Evolutionary conservation across 495 filamentous ascomycete species (phyloP), one percentile per base, ranked within the genome.

Genomic region (Alectoria sarmentosa): DNA sequence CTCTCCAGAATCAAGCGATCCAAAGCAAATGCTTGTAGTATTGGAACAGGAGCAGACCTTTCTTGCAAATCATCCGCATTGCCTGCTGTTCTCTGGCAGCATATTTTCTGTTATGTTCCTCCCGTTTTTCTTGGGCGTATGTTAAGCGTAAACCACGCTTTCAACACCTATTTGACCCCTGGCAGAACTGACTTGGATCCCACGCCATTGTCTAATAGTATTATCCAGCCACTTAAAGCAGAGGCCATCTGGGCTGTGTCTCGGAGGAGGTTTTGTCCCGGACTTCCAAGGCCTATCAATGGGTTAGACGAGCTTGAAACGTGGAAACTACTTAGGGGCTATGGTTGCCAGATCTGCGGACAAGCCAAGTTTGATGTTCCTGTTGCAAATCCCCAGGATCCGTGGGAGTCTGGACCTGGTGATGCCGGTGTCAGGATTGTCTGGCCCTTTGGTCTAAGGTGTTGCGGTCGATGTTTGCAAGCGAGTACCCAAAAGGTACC

Each of bases 371-470:
- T 60, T 41, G 59, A 58, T 39, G 55, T 19, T 28, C 38, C 39
- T 37, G 41, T 34, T 61, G 11, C 60, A 65, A 54, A 57, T 32
- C 52, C 68, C 13, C 67, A 74, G 7, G 75, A 77, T 58, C 71
- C 76, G 19, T 85, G 76, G 71, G 78, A 80, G 62, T 70, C 74
- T 55, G 82, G 82, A 15, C 84, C 85, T 21, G 83, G 82, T 23
- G 60, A 72, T 37, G 70, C 80, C 46, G 80, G 80, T 11, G 77
- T 85, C 23, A 76, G 78, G 54, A 71, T 78, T 23, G 73, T 90
- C 30, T 92, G 88, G 87, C 74, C 85, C 1, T 90, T 91, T 73
- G 84, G 76, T 26, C 72, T 83, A 36, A 79, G 83, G 58, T 74
- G 79, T 42, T 92, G 89, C 71, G 85, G 78, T 6, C 37, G 73